Percentiles rank a stretch among this genome's conserved stretches.
These are phyloP conservation scores for Candida verbasci DNA, from an alignment of 805 yeast species.

Conservation along the genomic window DNA sequence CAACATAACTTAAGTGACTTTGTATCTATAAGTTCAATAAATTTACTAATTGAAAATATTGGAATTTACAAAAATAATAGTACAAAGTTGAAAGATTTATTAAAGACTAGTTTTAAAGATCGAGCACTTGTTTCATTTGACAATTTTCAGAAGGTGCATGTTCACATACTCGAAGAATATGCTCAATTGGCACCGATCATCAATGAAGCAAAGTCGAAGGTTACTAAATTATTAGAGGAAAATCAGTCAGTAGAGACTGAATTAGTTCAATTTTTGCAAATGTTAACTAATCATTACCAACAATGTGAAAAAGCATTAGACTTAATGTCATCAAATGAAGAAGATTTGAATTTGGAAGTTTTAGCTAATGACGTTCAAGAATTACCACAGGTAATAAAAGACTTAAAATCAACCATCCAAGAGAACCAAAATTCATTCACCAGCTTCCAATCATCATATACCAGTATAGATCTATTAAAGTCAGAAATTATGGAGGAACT, in stretches of 20 bases:
- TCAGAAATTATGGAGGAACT: conserved; percentile 14
- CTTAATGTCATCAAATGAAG: conserved; percentile 18
- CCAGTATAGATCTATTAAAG: conserved; percentile 12
- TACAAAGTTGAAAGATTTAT: conserved; percentile 14
- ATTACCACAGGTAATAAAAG: conserved; percentile 50
- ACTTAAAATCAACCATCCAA: conserved; percentile 27
- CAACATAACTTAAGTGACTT: conserved; percentile 23
- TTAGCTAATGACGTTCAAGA: conserved; percentile 52
- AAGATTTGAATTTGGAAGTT: conserved; percentile 37
- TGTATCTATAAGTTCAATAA: conserved; percentile 30
- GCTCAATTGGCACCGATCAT: conserved; percentile 16
- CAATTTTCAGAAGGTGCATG: conserved; percentile 12
- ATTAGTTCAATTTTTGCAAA: conserved; percentile 62
- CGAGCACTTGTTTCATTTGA: conserved; percentile 13
- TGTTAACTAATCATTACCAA: conserved; percentile 79
- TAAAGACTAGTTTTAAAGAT: conserved; percentile 14
- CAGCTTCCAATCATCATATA: conserved; percentile 13
- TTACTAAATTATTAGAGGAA: conserved; percentile 37
- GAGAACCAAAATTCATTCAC: conserved; percentile 31
- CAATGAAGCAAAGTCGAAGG: too few species aligned
- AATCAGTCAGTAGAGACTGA: conserved; percentile 57
- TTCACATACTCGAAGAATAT: conserved; percentile 12
- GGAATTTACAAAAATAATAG: conserved; percentile 23
- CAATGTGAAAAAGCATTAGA: conserved; percentile 56
- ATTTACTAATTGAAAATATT: conserved; percentile 20